Base-by-base conservation (phyloP, 352 stramenopile genomes). In the Phytophthora fragariae region DNA sequence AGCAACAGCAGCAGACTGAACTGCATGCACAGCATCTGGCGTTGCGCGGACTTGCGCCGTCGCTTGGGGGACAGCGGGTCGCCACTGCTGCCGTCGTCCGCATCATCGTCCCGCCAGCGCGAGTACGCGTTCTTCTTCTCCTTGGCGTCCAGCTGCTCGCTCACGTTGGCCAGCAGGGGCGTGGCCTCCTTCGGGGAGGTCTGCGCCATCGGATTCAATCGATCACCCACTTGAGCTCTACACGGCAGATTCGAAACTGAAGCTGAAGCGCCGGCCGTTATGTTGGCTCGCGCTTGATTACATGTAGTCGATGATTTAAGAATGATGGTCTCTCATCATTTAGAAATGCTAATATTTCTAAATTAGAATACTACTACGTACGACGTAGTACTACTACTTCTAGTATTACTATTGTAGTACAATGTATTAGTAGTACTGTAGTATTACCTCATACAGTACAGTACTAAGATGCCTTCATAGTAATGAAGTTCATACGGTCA, bases 1-100 rank as follows among this genome's bases (percentile, higher is more conserved):
- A 92, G 59, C n/a, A 92, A 55, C 17, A 92, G 52, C 65, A 92
- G 78, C 33, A 91, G 79, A 68, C 69, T 90, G 74, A 92, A 89
- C 72, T 92, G 85, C 58, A 92, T 57, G 62, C 85, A 92, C 58
- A 89, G 73, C 72, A 92, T 80, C 59, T 90, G 80, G 27, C 85
- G 85, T 52, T 84, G 73, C 35, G 71, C 65, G 35, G 72, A 70
- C 63, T 74, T 81, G 50, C 64, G 66, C 14, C 62, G 62, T 11
- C 66, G 70, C 56, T 70, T 77, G 33, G 60, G 65, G 4, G 46
- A 58, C 24, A 70, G 53, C 15, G 57, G 27, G 61, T 71, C 70
- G 9, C 19, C 47, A 19, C 14, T 37, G 46, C 49, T 67, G 39
- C 65, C 39, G 17, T 70, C 63, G 53, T 75, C 73, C 31, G 68